These are phyloP conservation scores for Meyerozyma smithsonii DNA, from an alignment of 1,139 yeast genomes.

Conservation along the genomic window DNA sequence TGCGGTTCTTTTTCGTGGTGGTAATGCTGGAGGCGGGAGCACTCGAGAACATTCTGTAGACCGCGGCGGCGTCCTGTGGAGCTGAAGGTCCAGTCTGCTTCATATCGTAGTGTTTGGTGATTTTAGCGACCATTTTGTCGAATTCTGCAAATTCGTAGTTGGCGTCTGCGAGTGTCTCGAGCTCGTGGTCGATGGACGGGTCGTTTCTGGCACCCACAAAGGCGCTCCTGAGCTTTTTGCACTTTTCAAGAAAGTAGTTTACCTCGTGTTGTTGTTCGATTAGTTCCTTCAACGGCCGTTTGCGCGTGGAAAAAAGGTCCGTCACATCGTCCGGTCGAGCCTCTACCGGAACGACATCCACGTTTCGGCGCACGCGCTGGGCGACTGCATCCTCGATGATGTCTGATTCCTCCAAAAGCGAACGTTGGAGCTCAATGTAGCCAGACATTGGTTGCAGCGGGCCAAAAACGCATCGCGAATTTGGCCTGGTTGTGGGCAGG, in stretches of 20 bases:
- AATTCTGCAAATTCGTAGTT: conserved; percentile 34
- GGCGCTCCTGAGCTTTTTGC: conserved; percentile 30
- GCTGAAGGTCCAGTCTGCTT: conserved; percentile 7
- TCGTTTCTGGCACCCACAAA: conserved; percentile 17
- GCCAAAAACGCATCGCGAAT: neutral
- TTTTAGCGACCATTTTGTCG: conserved; percentile 31
- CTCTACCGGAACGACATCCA: conserved; percentile 15
- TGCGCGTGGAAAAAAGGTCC: conserved; percentile 10
- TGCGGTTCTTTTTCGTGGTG: conserved; percentile 16
- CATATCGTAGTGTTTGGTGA: conserved; percentile 25
- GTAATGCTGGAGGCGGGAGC: conserved; percentile 15
- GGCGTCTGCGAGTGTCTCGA: conserved; percentile 24
- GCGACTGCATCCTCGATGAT: conserved; percentile 29
- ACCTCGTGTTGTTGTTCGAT: conserved; percentile 70
- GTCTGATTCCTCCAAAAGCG: conserved; percentile 35
- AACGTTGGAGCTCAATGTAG: conserved; percentile 33
- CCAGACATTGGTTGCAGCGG: conserved; percentile 18
- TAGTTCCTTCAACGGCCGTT: conserved; percentile 40
- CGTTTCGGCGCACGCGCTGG: conserved; percentile 29
- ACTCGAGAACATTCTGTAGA: conserved; percentile 37
- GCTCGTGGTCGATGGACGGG: conserved; percentile 16
- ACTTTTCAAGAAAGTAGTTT: conserved; percentile 45
- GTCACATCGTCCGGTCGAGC: conserved; percentile 6
- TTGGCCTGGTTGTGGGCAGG: neutral
- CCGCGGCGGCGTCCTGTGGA: conserved; percentile 27